phyloP scores from a whole-genome alignment of 441 rosid species.

The Croton setiger region DNA sequence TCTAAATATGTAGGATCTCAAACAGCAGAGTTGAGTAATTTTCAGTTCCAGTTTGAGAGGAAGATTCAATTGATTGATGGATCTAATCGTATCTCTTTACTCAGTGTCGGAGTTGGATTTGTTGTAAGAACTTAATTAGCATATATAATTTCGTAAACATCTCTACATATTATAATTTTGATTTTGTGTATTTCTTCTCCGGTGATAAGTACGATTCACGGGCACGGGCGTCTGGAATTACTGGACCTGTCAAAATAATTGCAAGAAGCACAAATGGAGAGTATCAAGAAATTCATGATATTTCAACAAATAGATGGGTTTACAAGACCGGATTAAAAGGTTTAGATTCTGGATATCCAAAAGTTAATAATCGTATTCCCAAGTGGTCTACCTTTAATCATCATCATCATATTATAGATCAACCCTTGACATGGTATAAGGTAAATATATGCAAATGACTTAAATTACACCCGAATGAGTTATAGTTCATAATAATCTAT shows the following conservation, averaged over 20 bases:
- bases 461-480: too few relatives aligned
- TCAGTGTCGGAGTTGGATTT: constrained; percentile 56
- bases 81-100: constrained; percentile 40
- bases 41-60: constrained; percentile 33
- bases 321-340: constrained; percentile 37
- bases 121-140: constrained; percentile 24
- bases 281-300: constrained; percentile 35
- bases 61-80: constrained; percentile 37
- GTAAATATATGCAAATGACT: constrained; percentile 9
- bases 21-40: constrained; percentile 6
- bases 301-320: constrained; percentile 51
- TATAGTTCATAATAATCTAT: neutral
- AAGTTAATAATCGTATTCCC: neutral
- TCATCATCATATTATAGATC: constrained; percentile 7
- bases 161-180: neutral
- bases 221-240: constrained; percentile 33
- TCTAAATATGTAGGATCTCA: constrained; percentile 25
- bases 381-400: constrained; percentile 21
- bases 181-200: constrained; percentile 1
- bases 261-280: constrained; percentile 20
- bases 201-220: constrained; percentile 41
- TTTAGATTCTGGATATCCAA: neutral
- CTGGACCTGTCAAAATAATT: constrained; percentile 39
- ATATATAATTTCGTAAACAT: neutral
- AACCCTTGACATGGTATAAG: constrained; percentile 47